Base-by-base conservation (phyloP, 495 filamentous ascomycete genomes). In the Articulospora tetracladia region DNA sequence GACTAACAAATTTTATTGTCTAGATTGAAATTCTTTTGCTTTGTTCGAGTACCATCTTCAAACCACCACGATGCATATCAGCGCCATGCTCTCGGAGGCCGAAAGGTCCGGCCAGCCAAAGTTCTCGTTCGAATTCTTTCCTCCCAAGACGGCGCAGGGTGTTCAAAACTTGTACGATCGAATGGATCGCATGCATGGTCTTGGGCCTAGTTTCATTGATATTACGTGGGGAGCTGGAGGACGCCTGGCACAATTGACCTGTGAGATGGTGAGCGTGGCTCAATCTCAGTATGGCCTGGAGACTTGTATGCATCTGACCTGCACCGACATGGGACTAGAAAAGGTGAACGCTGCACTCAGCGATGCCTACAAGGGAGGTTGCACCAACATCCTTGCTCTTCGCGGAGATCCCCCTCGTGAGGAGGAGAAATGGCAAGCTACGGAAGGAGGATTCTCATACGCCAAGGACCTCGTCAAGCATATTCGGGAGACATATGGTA, bases 51-150 rank as follows among this genome's bases (percentile, higher is more conserved):
- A 44, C n/a, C 20, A 25, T 25, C 44, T 49, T 48, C 53, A 62
- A 30, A 56, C 47, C 28, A 50, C 28, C 76, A 77, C 66, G 26
- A 84, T 84, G 81, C 95, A 98, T 79, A 93, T 99, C 80, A 88
- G 83, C 57, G 88, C 95, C 62, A 97, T 97, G 82, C 79, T 99
- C 63, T 82, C 88, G 62, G 90, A 93, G 68, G 88, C 91, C 76
- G 81, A 91, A 67, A 74, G 71, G 76, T 82, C 87, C 60, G 83
- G 84, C 70, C 82, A 85, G 64, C 87, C 92, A 50, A 91, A 89
- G 56, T 96, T 97, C 81, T 98, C 95, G 27, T 99, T 99, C 73
- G 95, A 99, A 76, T 99, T 96, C 80, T 99, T 98, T 75, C 93
- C 95, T 48, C 95, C 95, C n/a, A 99, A 99, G 77, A 99, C 95